Conservation (phyloP, 2,329 filamentous ascomycete genomes). For the Alternaria brassicicola region DNA sequence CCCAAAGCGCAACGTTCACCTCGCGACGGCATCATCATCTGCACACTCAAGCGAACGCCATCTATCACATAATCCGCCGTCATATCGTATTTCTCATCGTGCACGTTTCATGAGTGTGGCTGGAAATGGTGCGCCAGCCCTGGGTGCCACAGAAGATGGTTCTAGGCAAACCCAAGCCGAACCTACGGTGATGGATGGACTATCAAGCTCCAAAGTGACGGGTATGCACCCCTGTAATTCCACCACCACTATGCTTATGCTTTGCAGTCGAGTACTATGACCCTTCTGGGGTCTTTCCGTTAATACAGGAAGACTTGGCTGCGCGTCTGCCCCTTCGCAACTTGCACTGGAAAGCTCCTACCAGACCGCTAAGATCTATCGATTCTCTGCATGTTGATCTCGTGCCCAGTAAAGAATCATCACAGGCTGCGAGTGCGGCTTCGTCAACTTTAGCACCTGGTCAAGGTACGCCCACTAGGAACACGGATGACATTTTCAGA, state of each 20-base stretch:
- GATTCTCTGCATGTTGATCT: constrained; percentile 90
- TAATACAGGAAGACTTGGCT: constrained; percentile 77
- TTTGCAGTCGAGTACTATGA: constrained; percentile 90
- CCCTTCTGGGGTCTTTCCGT: constrained; percentile 84
- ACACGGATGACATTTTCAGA: constrained; percentile 36
- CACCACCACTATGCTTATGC: constrained; percentile 26
- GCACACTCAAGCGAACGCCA: constrained; percentile 30
- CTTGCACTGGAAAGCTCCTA: constrained; percentile 95
- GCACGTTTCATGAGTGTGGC: constrained; percentile 43
- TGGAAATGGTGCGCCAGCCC: constrained; percentile 48
- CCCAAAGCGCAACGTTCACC: constrained; percentile 31
- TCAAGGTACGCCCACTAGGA: constrained; percentile 26
- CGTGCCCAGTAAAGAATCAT: constrained; percentile 63
- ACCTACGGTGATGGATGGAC: constrained; percentile 48
- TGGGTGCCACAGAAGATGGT: constrained; percentile 46
- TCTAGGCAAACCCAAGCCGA: constrained; percentile 36
- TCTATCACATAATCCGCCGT: constrained; percentile 7
- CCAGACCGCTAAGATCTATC: constrained; percentile 89
- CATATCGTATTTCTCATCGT: constrained; percentile 11
- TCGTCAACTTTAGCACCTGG: constrained; percentile 27
- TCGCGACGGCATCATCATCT: constrained; percentile 24
- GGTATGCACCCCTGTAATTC: constrained; percentile 42
- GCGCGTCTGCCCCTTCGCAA: constrained; percentile 84
- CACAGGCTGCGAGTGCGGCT: constrained; percentile 39
- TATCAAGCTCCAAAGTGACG: constrained; percentile 59